Percentiles rank a stretch among this genome's conserved stretches.
Evolutionary conservation across 768 basidiomycete genomes (phyloP).

Genomic region (Termitomyces sp.): DNA sequence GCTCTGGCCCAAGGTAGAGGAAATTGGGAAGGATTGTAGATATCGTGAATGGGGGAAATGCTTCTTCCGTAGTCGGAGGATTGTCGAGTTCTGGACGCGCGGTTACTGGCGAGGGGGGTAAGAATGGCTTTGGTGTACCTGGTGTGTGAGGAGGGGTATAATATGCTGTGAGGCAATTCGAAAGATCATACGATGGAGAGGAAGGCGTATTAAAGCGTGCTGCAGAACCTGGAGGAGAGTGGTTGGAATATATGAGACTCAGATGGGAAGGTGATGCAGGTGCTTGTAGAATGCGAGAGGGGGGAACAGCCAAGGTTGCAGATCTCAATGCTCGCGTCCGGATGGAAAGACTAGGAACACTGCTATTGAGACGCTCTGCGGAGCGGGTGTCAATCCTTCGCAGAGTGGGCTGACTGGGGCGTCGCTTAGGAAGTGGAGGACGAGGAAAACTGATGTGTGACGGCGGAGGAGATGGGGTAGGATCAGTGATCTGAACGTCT

Average conservation of each 20-base stretch:
- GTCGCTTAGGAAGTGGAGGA: conserved; percentile 45
- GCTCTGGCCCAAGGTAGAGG: conserved; percentile 88
- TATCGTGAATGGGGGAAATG: conserved; percentile 67
- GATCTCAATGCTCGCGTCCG: conserved; percentile 56
- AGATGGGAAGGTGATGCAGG: conserved; percentile 57
- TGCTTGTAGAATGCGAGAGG: conserved; percentile 31
- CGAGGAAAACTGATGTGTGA: conserved; percentile 53
- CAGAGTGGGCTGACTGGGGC: conserved; percentile 61
- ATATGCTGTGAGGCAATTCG: conserved; percentile 44
- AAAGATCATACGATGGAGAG: conserved; percentile 28
- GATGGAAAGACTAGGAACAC: conserved; percentile 55
- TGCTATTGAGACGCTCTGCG: conserved; percentile 40
- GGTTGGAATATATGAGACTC: conserved; percentile 53
- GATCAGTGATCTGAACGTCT: conserved; percentile 29
- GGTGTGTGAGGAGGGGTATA: conserved; percentile 52
- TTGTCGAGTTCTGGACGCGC: conserved; percentile 59
- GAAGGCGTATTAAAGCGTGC: conserved; percentile 36
- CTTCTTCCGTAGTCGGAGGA: conserved; percentile 56
- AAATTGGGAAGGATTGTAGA: conserved; percentile 91
- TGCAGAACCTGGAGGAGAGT: conserved; percentile 51
- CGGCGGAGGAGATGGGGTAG: conserved; percentile 62
- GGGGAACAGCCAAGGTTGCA: conserved; percentile 52
- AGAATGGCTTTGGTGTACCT: conserved; percentile 36
- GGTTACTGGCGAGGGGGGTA: conserved; percentile 57
- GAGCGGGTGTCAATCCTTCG: conserved; percentile 59